These are phyloP conservation scores for Salix viminalis DNA, from an alignment of 345 rosid species.

Conservation along the genomic window DNA sequence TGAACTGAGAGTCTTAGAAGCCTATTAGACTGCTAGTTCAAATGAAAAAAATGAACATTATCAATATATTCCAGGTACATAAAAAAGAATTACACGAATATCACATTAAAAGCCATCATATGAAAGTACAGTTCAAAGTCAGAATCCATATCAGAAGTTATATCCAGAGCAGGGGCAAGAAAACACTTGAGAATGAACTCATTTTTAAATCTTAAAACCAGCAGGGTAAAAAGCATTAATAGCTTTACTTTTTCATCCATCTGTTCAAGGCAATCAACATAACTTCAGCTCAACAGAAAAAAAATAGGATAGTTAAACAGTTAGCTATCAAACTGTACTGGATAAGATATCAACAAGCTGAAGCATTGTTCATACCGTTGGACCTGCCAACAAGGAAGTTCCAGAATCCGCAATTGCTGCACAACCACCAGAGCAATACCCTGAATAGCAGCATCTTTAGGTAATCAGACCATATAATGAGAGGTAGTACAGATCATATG, in stretches of 20 bases:
- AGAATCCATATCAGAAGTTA: neutral
- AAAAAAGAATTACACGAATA: neutral
- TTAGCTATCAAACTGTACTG: neutral
- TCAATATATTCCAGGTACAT: neutral
- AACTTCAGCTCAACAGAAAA: neutral
- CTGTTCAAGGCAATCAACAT: neutral
- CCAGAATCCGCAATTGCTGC: slow-evolving; percentile 34
- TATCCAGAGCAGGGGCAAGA: neutral
- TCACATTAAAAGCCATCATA: neutral
- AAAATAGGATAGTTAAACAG: neutral
- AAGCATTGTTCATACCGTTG: slow-evolving; percentile 18
- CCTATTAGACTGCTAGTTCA: neutral
- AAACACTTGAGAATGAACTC: neutral
- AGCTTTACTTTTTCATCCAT: neutral
- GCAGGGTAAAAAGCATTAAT: neutral
- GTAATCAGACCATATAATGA: neutral
- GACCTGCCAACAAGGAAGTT: slow-evolving; percentile 35
- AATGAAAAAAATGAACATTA: neutral
- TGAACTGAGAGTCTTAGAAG: neutral
- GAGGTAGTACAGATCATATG: neutral
- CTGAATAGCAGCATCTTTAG: slow-evolving; percentile 1
- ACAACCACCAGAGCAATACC: slow-evolving; percentile 29
- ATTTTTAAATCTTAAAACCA: neutral
- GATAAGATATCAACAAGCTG: neutral
- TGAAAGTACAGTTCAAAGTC: neutral